phyloP scores from a whole-genome alignment of 129 eudicot species.

The Erigeron canadensis region DNA sequence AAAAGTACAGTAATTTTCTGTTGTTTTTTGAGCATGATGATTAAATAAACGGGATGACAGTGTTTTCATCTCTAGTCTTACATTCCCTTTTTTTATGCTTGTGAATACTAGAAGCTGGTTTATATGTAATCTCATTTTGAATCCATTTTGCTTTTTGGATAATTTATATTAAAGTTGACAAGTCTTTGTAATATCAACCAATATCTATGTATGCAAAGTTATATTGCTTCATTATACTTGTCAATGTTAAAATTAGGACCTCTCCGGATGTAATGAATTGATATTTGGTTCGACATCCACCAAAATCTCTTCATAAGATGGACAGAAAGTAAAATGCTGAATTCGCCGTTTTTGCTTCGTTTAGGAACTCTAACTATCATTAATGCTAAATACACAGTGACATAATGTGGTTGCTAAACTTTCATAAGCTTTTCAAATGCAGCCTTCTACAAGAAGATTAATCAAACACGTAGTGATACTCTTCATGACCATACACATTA shows the following conservation, averaged over 20 bases:
- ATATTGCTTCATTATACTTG: background rate
- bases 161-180: background rate
- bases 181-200: background rate
- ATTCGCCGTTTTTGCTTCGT: background rate
- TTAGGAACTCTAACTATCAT: background rate
- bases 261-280: background rate
- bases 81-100: conserved; percentile 5
- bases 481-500: background rate
- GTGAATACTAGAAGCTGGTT: conserved; percentile 26
- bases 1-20: conserved; percentile 18
- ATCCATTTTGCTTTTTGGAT: conserved; percentile 23
- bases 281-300: no score
- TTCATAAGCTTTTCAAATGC: background rate
- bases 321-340: background rate
- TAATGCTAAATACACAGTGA: background rate
- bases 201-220: background rate
- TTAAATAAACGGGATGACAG: conserved; percentile 30
- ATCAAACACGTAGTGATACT: background rate
- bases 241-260: background rate
- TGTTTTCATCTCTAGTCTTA: conserved; percentile 24
- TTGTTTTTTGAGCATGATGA: conserved; percentile 11
- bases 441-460: background rate
- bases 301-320: background rate
- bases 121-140: conserved; percentile 21
- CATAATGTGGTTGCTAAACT: background rate